phyloP scores from a whole-genome alignment of 768 basidiomycete species.

The Cubamyces sp. region DNA sequence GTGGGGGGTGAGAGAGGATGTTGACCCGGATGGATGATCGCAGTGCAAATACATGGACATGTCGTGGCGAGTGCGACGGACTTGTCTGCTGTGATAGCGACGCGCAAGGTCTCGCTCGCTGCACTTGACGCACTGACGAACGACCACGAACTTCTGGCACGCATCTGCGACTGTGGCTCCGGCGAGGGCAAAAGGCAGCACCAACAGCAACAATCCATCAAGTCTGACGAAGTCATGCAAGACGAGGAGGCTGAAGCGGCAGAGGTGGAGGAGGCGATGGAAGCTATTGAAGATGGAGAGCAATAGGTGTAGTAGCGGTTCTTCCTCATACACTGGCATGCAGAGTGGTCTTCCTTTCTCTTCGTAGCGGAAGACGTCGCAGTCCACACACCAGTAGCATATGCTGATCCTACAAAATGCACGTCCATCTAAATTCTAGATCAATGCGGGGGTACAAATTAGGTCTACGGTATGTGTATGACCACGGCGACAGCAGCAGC shows the following conservation, averaged over 20 bases:
- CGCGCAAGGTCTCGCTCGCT: slow-evolving; percentile 61
- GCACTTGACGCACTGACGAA: slow-evolving; percentile 73
- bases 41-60: slow-evolving; percentile 72
- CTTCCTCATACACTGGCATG: neutral
- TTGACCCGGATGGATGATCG: neutral
- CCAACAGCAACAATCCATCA: slow-evolving; percentile 27
- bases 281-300: slow-evolving; percentile 6
- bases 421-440: slow-evolving; percentile 16
- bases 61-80: slow-evolving; percentile 64
- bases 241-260: slow-evolving; percentile 42
- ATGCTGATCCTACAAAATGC: slow-evolving; percentile 7
- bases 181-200: neutral
- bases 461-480: slow-evolving; percentile 20
- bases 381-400: neutral
- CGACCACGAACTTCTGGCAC: slow-evolving; percentile 62
- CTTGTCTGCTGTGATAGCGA: slow-evolving; percentile 53
- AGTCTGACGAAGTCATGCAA: slow-evolving; percentile 33
- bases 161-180: slow-evolving; percentile 65
- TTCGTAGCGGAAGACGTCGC: too few relatives aligned
- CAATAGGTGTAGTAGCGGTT: neutral
- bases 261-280: slow-evolving; percentile 16
- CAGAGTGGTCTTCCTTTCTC: neutral
- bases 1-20: neutral
- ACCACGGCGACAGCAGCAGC: neutral
- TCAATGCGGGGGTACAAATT: slow-evolving; percentile 20